phyloP scores from a whole-genome alignment of 352 stramenopile genomes.

The Albugo candida region DNA sequence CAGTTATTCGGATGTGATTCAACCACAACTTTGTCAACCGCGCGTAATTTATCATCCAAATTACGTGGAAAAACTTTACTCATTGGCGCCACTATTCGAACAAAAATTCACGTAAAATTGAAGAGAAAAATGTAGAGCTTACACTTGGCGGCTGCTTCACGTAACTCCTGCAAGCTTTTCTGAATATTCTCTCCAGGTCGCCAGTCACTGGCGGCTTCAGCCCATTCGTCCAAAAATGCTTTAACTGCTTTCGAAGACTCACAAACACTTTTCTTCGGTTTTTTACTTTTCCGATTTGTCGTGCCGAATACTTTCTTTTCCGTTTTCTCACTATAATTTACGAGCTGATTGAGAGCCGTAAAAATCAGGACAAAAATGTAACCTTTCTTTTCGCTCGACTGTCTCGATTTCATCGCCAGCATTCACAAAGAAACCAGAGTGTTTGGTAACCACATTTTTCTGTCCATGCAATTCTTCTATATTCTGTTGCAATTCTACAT shows the following conservation, averaged over 20 bases:
- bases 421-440: slow-evolving; percentile 78
- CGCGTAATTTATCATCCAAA: slow-evolving; percentile 56
- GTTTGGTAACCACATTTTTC: slow-evolving; percentile 57
- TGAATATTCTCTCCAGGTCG: slow-evolving; percentile 29
- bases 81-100: slow-evolving; percentile 20
- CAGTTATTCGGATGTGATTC: slow-evolving; percentile 74
- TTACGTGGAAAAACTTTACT: slow-evolving; percentile 66
- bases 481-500: slow-evolving; percentile 60
- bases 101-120: slow-evolving; percentile 2
- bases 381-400: slow-evolving; percentile 17
- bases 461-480: slow-evolving; percentile 66
- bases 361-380: no score
- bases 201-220: slow-evolving; percentile 51
- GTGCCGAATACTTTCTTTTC: not conserved
- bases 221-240: slow-evolving; percentile 40
- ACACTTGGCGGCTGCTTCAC: slow-evolving; percentile 42
- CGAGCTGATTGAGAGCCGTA: not conserved
- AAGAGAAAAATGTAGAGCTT: slow-evolving; percentile 7
- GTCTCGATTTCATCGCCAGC: slow-evolving; percentile 73
- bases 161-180: slow-evolving; percentile 29
- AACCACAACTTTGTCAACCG: slow-evolving; percentile 60
- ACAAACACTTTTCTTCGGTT: slow-evolving; percentile 20
- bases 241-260: slow-evolving; percentile 30
- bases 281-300: slow-evolving; percentile 13
- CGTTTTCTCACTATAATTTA: not conserved